Evolutionary conservation across 2,329 filamentous ascomycete species (phyloP), one percentile per base, ranked within the genome.

Genomic region (Xylaria sp.): DNA sequence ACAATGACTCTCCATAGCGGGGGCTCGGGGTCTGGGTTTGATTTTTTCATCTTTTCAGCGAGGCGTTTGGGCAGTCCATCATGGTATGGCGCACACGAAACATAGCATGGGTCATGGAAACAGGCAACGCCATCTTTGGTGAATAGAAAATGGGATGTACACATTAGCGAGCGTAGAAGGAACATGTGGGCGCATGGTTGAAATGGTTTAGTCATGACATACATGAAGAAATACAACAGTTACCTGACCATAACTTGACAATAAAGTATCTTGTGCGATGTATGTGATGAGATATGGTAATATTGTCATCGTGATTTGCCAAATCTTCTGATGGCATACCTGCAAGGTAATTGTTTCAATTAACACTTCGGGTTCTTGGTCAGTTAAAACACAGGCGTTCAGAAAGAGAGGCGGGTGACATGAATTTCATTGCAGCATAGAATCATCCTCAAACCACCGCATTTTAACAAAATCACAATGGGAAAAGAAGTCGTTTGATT

Each of bases 11-110:
- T 4, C 1, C 28, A 25, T 4, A 25, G 43, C 43, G 28, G 25
- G 43, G 56, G 25, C 34, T 58, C 8, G 46, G 43, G 25, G 50
- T 46, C 59, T 20, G 15, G 12, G 20, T 39, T 30, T 20, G 34
- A 25, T 28, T 62, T 62, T 60, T 30, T 46, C 25, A 23, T 36
- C 2, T 53, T 55, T 45, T 45, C 23, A 70, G 68, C 68, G 62
- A 52, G 68, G 68, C 68, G 68, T 65, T 28, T 15, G 23, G 65
- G 23, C 36, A 41, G 50, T 39, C 50, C 50, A 57, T 36, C 7
- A 41, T 58, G 56, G 50, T 43, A 62, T 36, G 63, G 52, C 28
- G 63, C 20, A 66, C 58, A 58, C 50, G 34, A 39, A 43, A 3
- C 23, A 46, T 60, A 45, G 6, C 23, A 53, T 30, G 30, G 48